phyloP scores from a whole-genome alignment of 306 rosid species.

The Macrotyloma uniflorum region DNA sequence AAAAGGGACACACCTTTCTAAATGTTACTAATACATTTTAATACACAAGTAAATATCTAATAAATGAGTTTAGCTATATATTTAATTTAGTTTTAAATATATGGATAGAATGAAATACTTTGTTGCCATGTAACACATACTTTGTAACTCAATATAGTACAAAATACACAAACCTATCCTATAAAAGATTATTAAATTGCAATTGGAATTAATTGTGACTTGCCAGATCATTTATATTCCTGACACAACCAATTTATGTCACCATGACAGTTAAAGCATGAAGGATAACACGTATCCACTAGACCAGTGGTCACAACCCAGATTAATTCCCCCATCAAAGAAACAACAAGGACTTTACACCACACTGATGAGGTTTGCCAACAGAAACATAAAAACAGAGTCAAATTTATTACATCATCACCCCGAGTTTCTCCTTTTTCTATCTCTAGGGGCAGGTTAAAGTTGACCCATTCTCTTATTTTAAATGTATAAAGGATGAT shows the following conservation, averaged over 20 bases:
- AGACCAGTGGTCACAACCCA: neutral
- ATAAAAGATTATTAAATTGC: neutral
- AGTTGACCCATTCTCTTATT: neutral
- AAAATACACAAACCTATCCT: neutral
- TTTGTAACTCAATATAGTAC: no score
- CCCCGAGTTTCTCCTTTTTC: neutral
- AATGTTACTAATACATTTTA: no score
- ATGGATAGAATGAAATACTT: neutral
- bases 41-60: no score
- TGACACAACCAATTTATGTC: neutral
- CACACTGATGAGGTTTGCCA: neutral
- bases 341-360: neutral
- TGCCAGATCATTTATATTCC: neutral
- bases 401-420: conserved; percentile 16
- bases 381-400: neutral
- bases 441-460: neutral
- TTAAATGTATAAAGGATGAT: no score
- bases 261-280: neutral
- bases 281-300: neutral
- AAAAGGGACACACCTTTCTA: no score
- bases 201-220: neutral
- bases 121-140: no score
- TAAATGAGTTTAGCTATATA: no score
- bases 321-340: neutral
- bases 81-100: no score